Base-by-base conservation (phyloP, 192 early-diverging fungal species). In the Rhizoclosmatium globosum region DNA sequence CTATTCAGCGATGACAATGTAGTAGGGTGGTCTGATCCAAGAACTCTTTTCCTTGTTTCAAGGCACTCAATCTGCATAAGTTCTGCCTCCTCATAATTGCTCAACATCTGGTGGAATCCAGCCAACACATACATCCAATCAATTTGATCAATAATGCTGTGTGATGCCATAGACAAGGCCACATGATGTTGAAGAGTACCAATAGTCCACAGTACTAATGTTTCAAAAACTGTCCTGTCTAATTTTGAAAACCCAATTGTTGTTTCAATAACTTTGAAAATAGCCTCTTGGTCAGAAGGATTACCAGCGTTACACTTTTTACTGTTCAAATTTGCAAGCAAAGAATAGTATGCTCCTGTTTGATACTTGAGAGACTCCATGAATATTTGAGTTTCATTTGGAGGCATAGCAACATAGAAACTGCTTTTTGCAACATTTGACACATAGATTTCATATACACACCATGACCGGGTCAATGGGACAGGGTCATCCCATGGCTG, bases 381-480 rank as follows among this genome's bases (percentile, higher is more conserved):
- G 2, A 64, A 64, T 19, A 11, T 38, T 2, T 15, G 21, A 2
- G 13, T 19, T 15, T 65, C 64, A 65, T 17, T 2, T 38, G 64
- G 38, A 2, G 64, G 38, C 19, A 65, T 19, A 23, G 77, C 74
- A 23, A 79, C 47, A 23, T 79, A 11, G 42, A 79, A 79, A 13
- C n/a, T n/a, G 43, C 77, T 78, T 19, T 9, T 21, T n/a, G 77
- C 79, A 17, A 23, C 43, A 45, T 9, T 42, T 4, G 31, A 80
- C 13, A 60, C 77, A 48, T 79, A 76, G 19, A 79, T 21, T 46
- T 79, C 77, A 79, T 62, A 79, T 39, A 79, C 21, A 43, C 77
- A 79, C 77, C 77, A 79, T 19, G 77, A 76, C 1, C 77, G 77
- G n/a, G 70, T 72, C 13, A 79, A 60, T 9, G 74, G 68, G 23